phyloP scores from a whole-genome alignment of 768 basidiomycete genomes.

The Candolleomyces eurysporus region DNA sequence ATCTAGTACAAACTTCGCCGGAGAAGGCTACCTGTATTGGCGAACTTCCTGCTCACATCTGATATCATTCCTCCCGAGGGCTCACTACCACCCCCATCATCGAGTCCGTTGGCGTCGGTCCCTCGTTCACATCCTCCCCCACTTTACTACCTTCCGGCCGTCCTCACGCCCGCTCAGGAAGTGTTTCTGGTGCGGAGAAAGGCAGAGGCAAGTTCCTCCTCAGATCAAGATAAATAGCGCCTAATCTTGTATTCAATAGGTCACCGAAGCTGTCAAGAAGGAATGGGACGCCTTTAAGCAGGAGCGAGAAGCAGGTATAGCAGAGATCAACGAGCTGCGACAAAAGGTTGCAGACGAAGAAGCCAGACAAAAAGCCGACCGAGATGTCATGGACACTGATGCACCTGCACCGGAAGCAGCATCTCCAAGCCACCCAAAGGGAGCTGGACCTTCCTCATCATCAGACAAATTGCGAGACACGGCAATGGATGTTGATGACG shows the following conservation, averaged over 20 bases:
- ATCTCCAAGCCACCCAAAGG: slow-evolving; percentile 5
- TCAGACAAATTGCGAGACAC: background rate
- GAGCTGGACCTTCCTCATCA: background rate
- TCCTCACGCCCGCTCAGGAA: slow-evolving; percentile 69
- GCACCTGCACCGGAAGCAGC: slow-evolving; percentile 16
- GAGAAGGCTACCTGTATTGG: slow-evolving; percentile 65
- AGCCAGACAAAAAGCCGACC: slow-evolving; percentile 42
- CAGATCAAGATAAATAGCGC: background rate
- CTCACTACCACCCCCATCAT: slow-evolving; percentile 28
- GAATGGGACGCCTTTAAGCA: slow-evolving; percentile 67
- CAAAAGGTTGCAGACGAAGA: slow-evolving; percentile 69
- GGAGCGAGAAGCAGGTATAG: slow-evolving; percentile 57
- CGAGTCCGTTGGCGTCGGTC: slow-evolving; percentile 42
- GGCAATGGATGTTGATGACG: slow-evolving; percentile 39
- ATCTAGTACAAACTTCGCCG: slow-evolving; percentile 70
- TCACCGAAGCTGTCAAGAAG: slow-evolving; percentile 57
- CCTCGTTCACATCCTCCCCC: slow-evolving; percentile 73
- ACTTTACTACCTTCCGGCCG: slow-evolving; percentile 71
- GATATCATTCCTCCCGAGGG: slow-evolving; percentile 56
- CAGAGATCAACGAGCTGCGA: slow-evolving; percentile 61
- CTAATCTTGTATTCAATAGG: slow-evolving; percentile 33
- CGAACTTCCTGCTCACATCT: slow-evolving; percentile 75
- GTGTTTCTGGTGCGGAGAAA: slow-evolving; percentile 61
- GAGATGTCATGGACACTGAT: slow-evolving; percentile 39
- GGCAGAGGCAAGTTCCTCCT: slow-evolving; percentile 46